Percentiles rank a stretch among this genome's conserved stretches.
phyloP scores from a whole-genome alignment of 1,139 yeast genomes.

The Tardiomyces blankii region DNA sequence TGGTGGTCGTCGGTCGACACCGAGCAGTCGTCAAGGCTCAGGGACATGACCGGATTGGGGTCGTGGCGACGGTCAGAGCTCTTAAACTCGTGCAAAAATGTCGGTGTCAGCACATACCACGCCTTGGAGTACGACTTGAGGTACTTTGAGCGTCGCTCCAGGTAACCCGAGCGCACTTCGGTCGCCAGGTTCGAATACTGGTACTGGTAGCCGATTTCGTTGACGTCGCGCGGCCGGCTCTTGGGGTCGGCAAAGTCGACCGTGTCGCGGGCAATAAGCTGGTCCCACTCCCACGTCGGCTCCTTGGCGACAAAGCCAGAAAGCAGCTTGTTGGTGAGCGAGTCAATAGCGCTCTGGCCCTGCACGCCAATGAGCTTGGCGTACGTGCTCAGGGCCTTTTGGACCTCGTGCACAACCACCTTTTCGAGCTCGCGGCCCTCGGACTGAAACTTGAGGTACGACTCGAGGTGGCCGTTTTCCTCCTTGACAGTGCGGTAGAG shows the following conservation, averaged over 20 bases:
- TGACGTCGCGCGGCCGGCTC: slow-evolving; percentile 54
- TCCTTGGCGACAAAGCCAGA: slow-evolving; percentile 69
- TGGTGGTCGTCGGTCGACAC: slow-evolving; percentile 73
- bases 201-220: slow-evolving; percentile 54
- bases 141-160: slow-evolving; percentile 86
- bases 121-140: slow-evolving; percentile 82
- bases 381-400: slow-evolving; percentile 64
- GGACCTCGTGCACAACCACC: slow-evolving; percentile 78
- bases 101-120: slow-evolving; percentile 85
- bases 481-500: slow-evolving; percentile 67
- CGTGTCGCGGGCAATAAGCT: slow-evolving; percentile 61
- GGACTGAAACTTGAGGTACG: slow-evolving; percentile 73
- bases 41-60: slow-evolving; percentile 77
- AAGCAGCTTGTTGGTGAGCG: slow-evolving; percentile 54
- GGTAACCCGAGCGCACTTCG: slow-evolving; percentile 65
- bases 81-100: slow-evolving; percentile 84
- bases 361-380: slow-evolving; percentile 35
- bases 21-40: slow-evolving; percentile 70
- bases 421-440: slow-evolving; percentile 85
- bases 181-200: slow-evolving; percentile 60
- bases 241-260: slow-evolving; percentile 72
- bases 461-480: slow-evolving; percentile 80
- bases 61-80: slow-evolving; percentile 73
- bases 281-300: slow-evolving; percentile 81
- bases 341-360: slow-evolving; percentile 21